phyloP scores from a whole-genome alignment of 257 asterid species.

The Sherardia arvensis region DNA sequence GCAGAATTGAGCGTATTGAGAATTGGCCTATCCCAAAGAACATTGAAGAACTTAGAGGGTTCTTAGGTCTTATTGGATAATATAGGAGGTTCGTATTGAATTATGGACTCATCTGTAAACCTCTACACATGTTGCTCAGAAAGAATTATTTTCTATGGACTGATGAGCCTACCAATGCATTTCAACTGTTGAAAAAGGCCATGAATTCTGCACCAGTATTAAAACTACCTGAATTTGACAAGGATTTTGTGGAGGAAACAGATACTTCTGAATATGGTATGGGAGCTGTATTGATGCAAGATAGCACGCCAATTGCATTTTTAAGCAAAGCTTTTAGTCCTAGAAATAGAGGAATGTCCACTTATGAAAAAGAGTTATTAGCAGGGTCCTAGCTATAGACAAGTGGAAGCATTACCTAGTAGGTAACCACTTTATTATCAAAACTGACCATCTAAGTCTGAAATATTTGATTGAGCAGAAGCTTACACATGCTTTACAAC shows the following conservation, averaged over 20 bases:
- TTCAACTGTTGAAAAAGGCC: not conserved
- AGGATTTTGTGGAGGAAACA: not conserved
- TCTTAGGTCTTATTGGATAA: slow-evolving; percentile 5
- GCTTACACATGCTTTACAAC: no score
- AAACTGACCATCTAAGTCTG: no score
- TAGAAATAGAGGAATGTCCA: no score
- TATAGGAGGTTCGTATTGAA: not conserved
- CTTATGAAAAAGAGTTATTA: no score
- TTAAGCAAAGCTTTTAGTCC: no score
- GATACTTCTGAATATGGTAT: not conserved
- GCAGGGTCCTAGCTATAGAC: no score
- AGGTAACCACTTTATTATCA: no score
- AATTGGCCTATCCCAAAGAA: not conserved
- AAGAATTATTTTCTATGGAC: not conserved
- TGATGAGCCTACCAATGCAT: not conserved
- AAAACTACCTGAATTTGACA: not conserved
- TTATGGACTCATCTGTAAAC: not conserved
- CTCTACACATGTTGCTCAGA: not conserved
- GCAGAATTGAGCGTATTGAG: no score
- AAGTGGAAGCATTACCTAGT: no score
- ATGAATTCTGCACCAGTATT: not conserved
- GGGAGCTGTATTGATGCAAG: not conserved
- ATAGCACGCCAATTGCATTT: no score
- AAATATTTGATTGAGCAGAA: no score
- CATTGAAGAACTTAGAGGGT: no score